Percentiles rank a stretch among this genome's conserved stretches.
phyloP scores from a whole-genome alignment of 495 filamentous ascomycete genomes.

The Neurospora tetraspora region DNA sequence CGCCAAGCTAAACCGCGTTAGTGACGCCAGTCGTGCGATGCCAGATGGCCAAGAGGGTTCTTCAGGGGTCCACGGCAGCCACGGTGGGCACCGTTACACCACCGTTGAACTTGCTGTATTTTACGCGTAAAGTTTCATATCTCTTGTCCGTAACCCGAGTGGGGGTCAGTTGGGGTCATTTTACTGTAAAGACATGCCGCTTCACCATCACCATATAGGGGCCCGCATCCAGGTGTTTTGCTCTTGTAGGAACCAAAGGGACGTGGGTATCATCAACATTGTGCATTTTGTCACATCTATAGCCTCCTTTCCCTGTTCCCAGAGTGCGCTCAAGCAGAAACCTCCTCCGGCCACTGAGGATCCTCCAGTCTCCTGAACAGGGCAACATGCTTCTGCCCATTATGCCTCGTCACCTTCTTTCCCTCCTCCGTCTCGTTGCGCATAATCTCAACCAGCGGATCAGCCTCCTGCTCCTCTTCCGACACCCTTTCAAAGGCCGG shows the following conservation, averaged over 20 bases:
- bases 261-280: background rate
- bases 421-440: slow-evolving; percentile 85
- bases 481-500: slow-evolving; percentile 54
- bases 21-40: background rate
- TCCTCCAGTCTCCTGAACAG: slow-evolving; percentile 73
- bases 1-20: background rate
- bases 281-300: background rate
- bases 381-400: slow-evolving; percentile 78
- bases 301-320: background rate
- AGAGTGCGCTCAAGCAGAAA: background rate
- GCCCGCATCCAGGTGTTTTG: background rate
- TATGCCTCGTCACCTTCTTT: slow-evolving; percentile 90
- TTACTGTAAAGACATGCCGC: background rate
- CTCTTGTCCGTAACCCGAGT: background rate
- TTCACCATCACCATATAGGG: background rate
- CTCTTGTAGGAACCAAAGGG: background rate
- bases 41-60: background rate
- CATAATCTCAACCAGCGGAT: slow-evolving; percentile 76
- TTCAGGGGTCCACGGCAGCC: background rate
- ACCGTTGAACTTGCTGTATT: background rate
- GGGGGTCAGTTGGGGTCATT: background rate
- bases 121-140: background rate
- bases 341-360: slow-evolving; percentile 47
- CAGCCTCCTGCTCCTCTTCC: slow-evolving; percentile 56
- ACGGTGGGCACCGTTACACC: background rate